phyloP scores from a whole-genome alignment of 306 rosid species.

The Clitoria ternatea region DNA sequence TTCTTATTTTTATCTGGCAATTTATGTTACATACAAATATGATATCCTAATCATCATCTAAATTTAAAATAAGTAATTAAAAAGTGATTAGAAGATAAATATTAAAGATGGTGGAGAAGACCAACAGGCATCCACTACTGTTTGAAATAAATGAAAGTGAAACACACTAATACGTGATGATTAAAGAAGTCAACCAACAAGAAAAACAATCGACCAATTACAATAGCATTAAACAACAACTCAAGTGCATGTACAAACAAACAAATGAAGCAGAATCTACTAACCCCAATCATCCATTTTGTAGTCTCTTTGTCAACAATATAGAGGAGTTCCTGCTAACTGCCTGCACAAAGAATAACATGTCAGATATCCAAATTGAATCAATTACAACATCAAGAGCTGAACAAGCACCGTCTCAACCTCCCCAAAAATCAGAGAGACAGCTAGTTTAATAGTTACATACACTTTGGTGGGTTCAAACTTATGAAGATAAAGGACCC shows the following conservation, averaged over 20 bases:
- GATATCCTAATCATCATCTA: not conserved
- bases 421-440: not conserved
- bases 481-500: no score
- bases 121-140: not conserved
- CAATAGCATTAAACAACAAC: not conserved
- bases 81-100: not conserved
- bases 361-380: not conserved
- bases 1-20: not conserved
- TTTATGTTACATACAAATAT: not conserved
- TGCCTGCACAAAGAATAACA: slow-evolving; percentile 14
- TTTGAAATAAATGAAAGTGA: not conserved
- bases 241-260: not conserved
- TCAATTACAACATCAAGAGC: not conserved
- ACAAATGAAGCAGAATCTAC: not conserved
- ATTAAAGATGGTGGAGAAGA: not conserved
- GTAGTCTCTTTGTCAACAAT: not conserved
- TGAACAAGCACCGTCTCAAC: not conserved
- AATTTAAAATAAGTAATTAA: not conserved
- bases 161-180: not conserved
- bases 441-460: no score
- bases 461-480: no score
- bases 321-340: slow-evolving; percentile 1
- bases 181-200: not conserved
- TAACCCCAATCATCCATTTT: slow-evolving; percentile 88
- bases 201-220: not conserved